Evolutionary conservation across 768 basidiomycete species (phyloP), one percentile per base, ranked within the genome.

Genomic region (Trametes maxima): DNA sequence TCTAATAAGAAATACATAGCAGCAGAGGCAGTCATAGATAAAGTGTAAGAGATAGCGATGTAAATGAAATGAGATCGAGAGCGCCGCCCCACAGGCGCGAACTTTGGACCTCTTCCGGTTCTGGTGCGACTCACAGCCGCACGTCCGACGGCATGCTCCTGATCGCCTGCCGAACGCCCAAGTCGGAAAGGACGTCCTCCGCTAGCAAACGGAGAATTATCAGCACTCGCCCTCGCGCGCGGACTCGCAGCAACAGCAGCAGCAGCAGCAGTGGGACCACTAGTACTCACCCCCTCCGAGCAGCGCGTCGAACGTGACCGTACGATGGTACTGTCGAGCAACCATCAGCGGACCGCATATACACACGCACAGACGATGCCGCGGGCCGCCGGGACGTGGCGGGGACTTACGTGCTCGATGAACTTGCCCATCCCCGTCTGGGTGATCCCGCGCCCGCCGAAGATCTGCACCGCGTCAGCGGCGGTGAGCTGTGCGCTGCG

Each of bases 361-460:
- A 25, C 19, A n/a, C 17, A 48, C 12, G n/a, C 17, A 39, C 40
- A 54, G 35, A 5, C n/a, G 12, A 24, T 13, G 22, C 21, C 46
- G 46, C 19, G n/a, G n/a, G n/a, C n/a, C n/a, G n/a, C n/a, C n/a
- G n/a, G n/a, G n/a, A 24, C 21, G 44, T n/a, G 22, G 22, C 21
- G 14, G 2, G 14, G 16, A 78, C 82, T 60, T 64, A 83, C 84
- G 70, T 90, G 89, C 73, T 94, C 90, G 58, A 91, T 84, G 64
- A 81, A 82, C 52, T 77, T 78, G 33, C 92, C 92, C 89, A 93
- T 92, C 35, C 92, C 92, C n/a, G 85, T 84, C 73, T 83, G 81
- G n/a, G 93, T 94, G 65, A 95, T 82, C 36, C 89, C 92, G 52
- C 93, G 84, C 4, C 93, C 94, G 64, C 92, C 92, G 65, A 93